Evolutionary conservation across 371 early-diverging fungal genomes (phyloP).

Genomic region (Syncephalastrum contaminatum): DNA sequence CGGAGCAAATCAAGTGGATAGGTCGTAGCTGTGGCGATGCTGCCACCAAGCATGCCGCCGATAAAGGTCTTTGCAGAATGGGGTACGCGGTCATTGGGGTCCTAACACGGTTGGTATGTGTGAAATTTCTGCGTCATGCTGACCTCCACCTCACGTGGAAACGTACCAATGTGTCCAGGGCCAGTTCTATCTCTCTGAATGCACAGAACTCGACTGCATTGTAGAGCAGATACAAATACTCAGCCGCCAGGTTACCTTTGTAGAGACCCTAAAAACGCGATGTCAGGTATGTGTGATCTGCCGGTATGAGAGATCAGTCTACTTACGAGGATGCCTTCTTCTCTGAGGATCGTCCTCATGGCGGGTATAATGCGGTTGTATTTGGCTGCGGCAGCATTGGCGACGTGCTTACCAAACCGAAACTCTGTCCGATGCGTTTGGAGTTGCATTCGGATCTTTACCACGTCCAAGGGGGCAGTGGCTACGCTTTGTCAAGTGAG

Average conservation of each 20-base stretch:
- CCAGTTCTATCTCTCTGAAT: conserved; percentile 54
- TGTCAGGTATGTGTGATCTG: neutral
- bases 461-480: conserved; percentile 89
- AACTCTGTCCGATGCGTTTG: conserved; percentile 36
- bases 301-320: neutral
- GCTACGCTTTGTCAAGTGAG: neutral
- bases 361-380: conserved; percentile 60
- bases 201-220: conserved; percentile 86
- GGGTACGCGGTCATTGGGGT: conserved; percentile 25
- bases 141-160: too few species aligned
- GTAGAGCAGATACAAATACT: conserved; percentile 87
- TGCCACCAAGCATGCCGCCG: conserved; percentile 60
- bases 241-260: conserved; percentile 94
- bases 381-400: conserved; percentile 27
- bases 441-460: conserved; percentile 87
- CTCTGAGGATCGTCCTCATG: conserved; percentile 55
- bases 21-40: conserved; percentile 72
- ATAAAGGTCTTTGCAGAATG: conserved; percentile 55
- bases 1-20: conserved; percentile 94
- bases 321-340: conserved; percentile 72
- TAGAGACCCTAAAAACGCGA: conserved; percentile 66
- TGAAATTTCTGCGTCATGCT: conserved; percentile 1
- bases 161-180: conserved; percentile 26
- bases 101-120: conserved; percentile 4
- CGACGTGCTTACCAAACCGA: conserved; percentile 3